phyloP scores from a whole-genome alignment of 2,329 filamentous ascomycete species.

The Fusarium tricinctum region DNA sequence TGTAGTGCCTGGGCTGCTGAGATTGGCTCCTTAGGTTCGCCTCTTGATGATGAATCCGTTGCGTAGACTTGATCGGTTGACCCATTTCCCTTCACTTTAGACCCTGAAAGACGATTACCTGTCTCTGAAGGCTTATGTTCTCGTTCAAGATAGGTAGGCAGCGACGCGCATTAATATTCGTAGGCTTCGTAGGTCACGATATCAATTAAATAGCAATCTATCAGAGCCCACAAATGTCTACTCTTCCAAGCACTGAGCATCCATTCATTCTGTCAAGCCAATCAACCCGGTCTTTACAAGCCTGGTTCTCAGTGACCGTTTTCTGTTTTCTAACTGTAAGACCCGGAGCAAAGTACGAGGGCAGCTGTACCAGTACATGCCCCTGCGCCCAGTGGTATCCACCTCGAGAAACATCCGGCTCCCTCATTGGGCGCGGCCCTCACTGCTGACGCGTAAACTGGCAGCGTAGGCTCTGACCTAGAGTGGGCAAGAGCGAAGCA shows the following conservation, averaged over 20 bases:
- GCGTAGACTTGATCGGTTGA: constrained; percentile 34
- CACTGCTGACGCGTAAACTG: constrained; percentile 58
- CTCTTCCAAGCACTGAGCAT: neutral
- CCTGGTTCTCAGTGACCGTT: constrained; percentile 20
- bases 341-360: constrained; percentile 34
- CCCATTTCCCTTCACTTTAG: constrained; percentile 23
- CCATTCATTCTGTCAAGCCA: constrained; percentile 2
- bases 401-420: constrained; percentile 25
- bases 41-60: constrained; percentile 46
- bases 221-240: constrained; percentile 18
- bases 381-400: constrained; percentile 48
- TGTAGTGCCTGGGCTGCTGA: constrained; percentile 24
- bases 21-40: constrained; percentile 34
- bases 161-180: constrained; percentile 32
- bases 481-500: constrained; percentile 47
- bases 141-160: constrained; percentile 2
- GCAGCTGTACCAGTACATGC: constrained; percentile 46
- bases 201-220: constrained; percentile 40
- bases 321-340: constrained; percentile 1
- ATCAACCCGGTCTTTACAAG: constrained; percentile 11
- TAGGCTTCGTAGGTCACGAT: constrained; percentile 16
- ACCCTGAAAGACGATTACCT: neutral
- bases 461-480: constrained; percentile 49
- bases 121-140: constrained; percentile 11
- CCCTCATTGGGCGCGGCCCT: constrained; percentile 51